A percentile compares a stretch with the other conserved stretches of the same genome.
phyloP scores from a whole-genome alignment of 805 yeast species.

The Suhomyces sp. region DNA sequence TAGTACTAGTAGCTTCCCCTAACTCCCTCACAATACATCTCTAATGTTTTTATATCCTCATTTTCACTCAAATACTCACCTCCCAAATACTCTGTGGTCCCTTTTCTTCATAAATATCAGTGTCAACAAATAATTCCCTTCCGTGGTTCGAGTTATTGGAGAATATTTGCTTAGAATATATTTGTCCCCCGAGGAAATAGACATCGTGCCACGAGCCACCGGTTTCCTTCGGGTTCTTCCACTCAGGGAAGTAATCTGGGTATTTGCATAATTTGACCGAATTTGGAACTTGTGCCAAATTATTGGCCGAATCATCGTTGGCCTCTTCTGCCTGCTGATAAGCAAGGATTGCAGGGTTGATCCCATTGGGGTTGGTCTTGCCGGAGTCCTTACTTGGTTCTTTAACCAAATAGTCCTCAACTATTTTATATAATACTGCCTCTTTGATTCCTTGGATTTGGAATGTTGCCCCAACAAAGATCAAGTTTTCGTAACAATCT shows the following conservation, averaged over 20 bases:
- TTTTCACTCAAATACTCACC: slow-evolving; percentile 26
- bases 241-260: slow-evolving; percentile 93
- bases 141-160: slow-evolving; percentile 54
- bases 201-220: slow-evolving; percentile 70
- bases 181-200: slow-evolving; percentile 81
- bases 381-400: slow-evolving; percentile 30
- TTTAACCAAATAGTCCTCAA: slow-evolving; percentile 52
- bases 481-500: slow-evolving; percentile 80
- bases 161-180: slow-evolving; percentile 82
- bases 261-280: slow-evolving; percentile 63
- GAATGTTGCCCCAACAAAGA: slow-evolving; percentile 76
- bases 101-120: slow-evolving; percentile 67
- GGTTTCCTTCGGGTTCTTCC: slow-evolving; percentile 61
- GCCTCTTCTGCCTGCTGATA: slow-evolving; percentile 45
- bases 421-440: slow-evolving; percentile 58
- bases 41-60: too few species aligned
- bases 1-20: too few species aligned
- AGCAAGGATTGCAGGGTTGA: slow-evolving; percentile 40
- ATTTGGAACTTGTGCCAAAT: slow-evolving; percentile 72
- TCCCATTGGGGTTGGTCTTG: slow-evolving; percentile 20
- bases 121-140: slow-evolving; percentile 63
- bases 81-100: slow-evolving; percentile 90
- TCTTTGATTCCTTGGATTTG: slow-evolving; percentile 75
- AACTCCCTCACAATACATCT: too few species aligned
- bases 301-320: slow-evolving; percentile 26